Base-by-base conservation (phyloP, 1,284 basidiomycete genomes). In the Leccinum insolens region DNA sequence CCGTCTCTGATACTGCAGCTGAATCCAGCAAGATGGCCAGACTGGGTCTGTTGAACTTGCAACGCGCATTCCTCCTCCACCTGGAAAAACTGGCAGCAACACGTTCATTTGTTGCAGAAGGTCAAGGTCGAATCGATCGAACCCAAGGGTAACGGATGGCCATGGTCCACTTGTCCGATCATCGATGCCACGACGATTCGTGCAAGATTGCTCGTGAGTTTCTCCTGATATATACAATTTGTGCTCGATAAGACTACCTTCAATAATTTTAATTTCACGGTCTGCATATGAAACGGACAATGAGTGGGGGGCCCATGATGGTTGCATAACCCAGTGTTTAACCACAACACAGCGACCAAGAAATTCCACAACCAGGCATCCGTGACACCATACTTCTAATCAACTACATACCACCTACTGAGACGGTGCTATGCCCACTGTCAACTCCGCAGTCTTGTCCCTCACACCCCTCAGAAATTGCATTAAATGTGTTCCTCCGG, bases 401-500 rank as follows among this genome's bases (percentile, higher is more conserved):
- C 20, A 22, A 52, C 49, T 14, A 52, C 46, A 49, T 20, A 20
- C 49, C 49, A 55, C 12, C 57, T 44, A 34, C 14, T 2, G 8
- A 25, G 7, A 20, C 14, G 15, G 25, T 60, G 65, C 8, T 49
- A 4, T 12, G 5, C 17, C 57, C 9, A 75, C 52, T 25, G 66
- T n/a, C 4, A 71, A 73, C 52, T 74, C 74, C 1, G 68, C 74
- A n/a, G 76, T 75, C 66, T 75, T 67, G 65, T 75, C 74, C 63
- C 75, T 71, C 22, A 75, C 63, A 2, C 73, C 74, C 55, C 15
- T 74, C 31, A 75, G 55, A 66, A 75, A 75, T 8, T 69, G 68
- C 8, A 67, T 60, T 28, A 96, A 81, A 65, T 92, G 87, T 1
- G 95, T 96, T 0, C 95, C 95, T 1, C 95, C 95, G 0, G 95